Conservation (phyloP, 352 stramenopile genomes). For the Phytopythium montanum region DNA sequence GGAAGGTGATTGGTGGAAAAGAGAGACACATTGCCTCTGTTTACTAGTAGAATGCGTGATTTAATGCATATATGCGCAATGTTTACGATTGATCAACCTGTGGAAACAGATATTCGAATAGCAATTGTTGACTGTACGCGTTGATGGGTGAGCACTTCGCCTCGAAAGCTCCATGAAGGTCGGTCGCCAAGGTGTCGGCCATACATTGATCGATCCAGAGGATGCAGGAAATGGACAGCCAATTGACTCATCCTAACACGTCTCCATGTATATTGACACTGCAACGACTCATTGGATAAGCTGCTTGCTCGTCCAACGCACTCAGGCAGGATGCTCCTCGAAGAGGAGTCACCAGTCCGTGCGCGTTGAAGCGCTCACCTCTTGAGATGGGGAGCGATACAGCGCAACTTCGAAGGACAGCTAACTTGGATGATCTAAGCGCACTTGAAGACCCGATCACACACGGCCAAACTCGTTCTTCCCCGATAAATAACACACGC, state of each 20-base stretch:
- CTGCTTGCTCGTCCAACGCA: too few relatives aligned
- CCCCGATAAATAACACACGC: slow-evolving; percentile 3
- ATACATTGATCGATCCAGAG: too few relatives aligned
- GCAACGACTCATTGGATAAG: too few relatives aligned
- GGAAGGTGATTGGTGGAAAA: neutral
- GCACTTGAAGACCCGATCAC: neutral
- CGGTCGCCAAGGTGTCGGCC: too few relatives aligned
- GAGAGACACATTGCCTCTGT: neutral
- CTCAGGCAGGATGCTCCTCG: too few relatives aligned
- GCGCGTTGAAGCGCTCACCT: too few relatives aligned
- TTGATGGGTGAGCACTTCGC: slow-evolving; percentile 2
- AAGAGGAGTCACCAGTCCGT: too few relatives aligned
- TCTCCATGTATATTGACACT: too few relatives aligned
- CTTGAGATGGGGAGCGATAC: too few relatives aligned
- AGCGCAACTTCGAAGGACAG: too few relatives aligned
- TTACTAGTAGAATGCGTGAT: neutral
- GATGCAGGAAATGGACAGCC: too few relatives aligned
- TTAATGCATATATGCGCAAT: neutral
- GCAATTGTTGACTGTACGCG: slow-evolving; percentile 7
- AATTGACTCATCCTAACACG: too few relatives aligned
- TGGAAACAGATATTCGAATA: neutral
- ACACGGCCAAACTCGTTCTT: neutral
- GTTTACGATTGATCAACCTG: neutral
- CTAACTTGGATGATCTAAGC: neutral
- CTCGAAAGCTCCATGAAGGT: neutral